Evolutionary conservation across 1,284 basidiomycete species (phyloP), one percentile per base, ranked within the genome.

Genomic region (Ustilago cynodontis): DNA sequence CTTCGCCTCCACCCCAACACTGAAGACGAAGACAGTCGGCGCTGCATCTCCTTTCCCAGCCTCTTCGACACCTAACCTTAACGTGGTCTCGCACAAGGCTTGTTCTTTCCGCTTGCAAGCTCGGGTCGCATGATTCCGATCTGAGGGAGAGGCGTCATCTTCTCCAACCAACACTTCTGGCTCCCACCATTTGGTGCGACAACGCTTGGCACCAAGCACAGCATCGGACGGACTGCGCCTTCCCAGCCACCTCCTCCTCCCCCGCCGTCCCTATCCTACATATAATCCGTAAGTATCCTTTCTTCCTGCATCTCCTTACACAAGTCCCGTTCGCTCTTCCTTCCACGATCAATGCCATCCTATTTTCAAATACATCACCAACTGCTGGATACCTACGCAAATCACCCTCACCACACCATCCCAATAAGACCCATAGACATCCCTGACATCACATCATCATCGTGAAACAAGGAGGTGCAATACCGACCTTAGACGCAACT

Each of bases 191-290:
- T 45, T 45, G n/a, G 20, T 22, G n/a, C 43, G 8, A n/a, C 45
- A 3, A 24, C 22, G 22, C 45, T 49, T 49, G 45, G 45, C 45
- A 14, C 26, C 22, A 3, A 49, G 45, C 26, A 49, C 45, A 49
- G 45, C 45, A 26, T 52, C 31, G 7, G n/a, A 31, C 31, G 7
- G n/a, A 31, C 50, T 52, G 28, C 50, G 50, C 50, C 50, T 26
- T 52, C 31, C 14, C 47, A 50, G 50, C 28, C 29, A 9, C 7
- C 14, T 52, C 31, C 24, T 49, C 45, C 24, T 49, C 9, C 14
- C 14, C 14, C 35, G 7, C 7, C 35, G 11, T 16, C 43, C 14
- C 45, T 10, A 49, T 24, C 24, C 45, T 13, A n/a, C 24, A 33
- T 16, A 22, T 1, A 16, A 49, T 14, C 45, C 24, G 45, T 49